Evolutionary conservation across 257 asterid species (phyloP), one percentile per base, ranked within the genome.

Genomic region (Scutellaria baicalensis): DNA sequence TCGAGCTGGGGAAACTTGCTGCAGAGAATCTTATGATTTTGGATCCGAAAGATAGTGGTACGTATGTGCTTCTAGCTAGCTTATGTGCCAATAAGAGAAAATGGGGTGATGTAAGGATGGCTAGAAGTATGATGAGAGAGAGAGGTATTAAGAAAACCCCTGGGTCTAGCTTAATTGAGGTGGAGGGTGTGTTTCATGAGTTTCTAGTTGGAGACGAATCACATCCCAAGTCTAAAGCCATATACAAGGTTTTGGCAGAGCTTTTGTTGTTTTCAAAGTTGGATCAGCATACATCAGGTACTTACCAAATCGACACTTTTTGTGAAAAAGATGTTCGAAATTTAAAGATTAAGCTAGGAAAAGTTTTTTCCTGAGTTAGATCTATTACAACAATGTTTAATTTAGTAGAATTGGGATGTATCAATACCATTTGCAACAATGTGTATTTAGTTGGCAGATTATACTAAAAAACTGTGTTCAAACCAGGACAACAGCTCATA

Each of bases 21-120:
- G 92, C 92, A 1, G 85, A 81, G 43, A 79, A 85, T 66, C 88
- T 91, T 66, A 78, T 89, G 36, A 40, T 54, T 57, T 75, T 91
- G 84, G 97, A 88, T 70, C 91, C 95, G 11, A 75, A 84, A 44
- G 96, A 88, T 63, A 85, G 97, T 66, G 96, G 97, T 2, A 84
- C 85, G 11, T 91, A 91, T 20, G 77, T 81, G 58, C 90, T 91
- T 69, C 75, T 91, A 67, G 87, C 96, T 49, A 77, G 85, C 66
- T 44, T 91, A 49, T 88, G 95, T 52, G 94, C 96, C n/a, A 65
- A 81, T 45, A 79, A 85, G 78, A 80, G 83, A 74, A 79, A 82
- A 70, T 91, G 96, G 97, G 74, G 72, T 4, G 92, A 82, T 16
- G 96, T 91, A 9, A 91, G 87, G 31, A 67, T 57, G 68, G 81